Conservation (phyloP, 2,329 filamentous ascomycete species). For the Seiridium unicorne region DNA sequence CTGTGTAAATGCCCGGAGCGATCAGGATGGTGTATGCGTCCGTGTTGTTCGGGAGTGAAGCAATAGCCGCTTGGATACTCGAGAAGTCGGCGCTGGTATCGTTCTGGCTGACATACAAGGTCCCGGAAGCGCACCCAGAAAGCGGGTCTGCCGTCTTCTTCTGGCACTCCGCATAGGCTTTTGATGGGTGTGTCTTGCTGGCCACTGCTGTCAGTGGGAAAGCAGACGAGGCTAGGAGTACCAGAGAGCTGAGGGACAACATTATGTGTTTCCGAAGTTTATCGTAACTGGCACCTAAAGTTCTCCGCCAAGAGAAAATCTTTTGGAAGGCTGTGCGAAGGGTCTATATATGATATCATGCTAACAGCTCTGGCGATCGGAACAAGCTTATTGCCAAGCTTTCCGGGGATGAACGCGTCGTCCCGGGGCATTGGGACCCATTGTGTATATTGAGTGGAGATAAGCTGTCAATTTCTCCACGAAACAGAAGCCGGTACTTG, state of each 20-base stretch:
- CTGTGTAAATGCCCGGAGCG: slow-evolving; percentile 57
- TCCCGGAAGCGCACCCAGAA: slow-evolving; percentile 36
- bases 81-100: slow-evolving; percentile 32
- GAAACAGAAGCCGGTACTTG: slow-evolving; percentile 1
- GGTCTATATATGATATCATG: neutral
- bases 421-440: neutral
- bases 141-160: slow-evolving; percentile 30
- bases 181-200: neutral
- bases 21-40: slow-evolving; percentile 57
- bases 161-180: slow-evolving; percentile 23
- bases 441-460: slow-evolving; percentile 6
- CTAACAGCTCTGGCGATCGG: too few species aligned
- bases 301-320: neutral
- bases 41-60: slow-evolving; percentile 38
- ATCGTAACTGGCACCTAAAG: too few species aligned
- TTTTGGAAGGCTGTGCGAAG: neutral
- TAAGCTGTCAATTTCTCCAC: neutral
- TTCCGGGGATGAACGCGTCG: neutral
- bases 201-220: neutral
- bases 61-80: slow-evolving; percentile 39
- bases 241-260: neutral
- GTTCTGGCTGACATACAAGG: slow-evolving; percentile 36
- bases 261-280: neutral
- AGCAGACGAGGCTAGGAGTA: neutral
- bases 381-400: neutral